These are phyloP conservation scores for Theobroma grandiflorum DNA, from an alignment of 441 rosid species.

Conservation along the genomic window DNA sequence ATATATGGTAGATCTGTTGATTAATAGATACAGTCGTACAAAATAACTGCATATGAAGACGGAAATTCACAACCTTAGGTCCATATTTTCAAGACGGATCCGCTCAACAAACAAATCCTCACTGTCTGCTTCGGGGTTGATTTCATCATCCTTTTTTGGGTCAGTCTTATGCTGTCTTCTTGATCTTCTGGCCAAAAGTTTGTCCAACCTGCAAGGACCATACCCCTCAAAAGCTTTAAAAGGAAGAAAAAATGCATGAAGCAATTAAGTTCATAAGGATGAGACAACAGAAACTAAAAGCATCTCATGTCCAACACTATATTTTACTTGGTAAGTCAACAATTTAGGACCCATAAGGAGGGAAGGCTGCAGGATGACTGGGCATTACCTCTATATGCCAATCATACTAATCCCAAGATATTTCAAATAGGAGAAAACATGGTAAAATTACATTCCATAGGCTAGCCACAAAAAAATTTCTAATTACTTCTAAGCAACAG, in stretches of 20 bases:
- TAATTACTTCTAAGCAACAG: conserved; percentile 6
- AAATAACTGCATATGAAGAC: not conserved
- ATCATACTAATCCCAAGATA: not conserved
- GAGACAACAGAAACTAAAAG: not conserved
- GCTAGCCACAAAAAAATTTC: conserved; percentile 1
- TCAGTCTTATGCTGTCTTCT: conserved; percentile 45
- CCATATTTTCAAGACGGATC: conserved; percentile 87
- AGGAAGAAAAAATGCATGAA: conserved; percentile 24
- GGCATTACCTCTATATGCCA: not conserved
- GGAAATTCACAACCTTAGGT: conserved; percentile 61
- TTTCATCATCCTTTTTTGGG: conserved; percentile 81
- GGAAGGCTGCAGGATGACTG: not conserved
- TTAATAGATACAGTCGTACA: not conserved
- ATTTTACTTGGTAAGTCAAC: conserved; percentile 10
- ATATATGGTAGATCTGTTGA: not conserved
- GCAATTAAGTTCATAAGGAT: conserved; percentile 18
- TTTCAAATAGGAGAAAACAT: not conserved
- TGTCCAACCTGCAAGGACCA: conserved; percentile 67
- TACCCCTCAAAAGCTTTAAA: conserved; percentile 27
- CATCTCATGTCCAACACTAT: conserved; percentile 13
- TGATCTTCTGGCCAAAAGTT: conserved; percentile 60
- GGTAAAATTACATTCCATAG: conserved; percentile 8
- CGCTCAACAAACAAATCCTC: conserved; percentile 77
- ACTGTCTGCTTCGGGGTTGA: conserved; percentile 54
- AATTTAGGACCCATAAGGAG: conserved; percentile 16